phyloP scores from a whole-genome alignment of 1,284 basidiomycete genomes.

The Austroboletus niveus region DNA sequence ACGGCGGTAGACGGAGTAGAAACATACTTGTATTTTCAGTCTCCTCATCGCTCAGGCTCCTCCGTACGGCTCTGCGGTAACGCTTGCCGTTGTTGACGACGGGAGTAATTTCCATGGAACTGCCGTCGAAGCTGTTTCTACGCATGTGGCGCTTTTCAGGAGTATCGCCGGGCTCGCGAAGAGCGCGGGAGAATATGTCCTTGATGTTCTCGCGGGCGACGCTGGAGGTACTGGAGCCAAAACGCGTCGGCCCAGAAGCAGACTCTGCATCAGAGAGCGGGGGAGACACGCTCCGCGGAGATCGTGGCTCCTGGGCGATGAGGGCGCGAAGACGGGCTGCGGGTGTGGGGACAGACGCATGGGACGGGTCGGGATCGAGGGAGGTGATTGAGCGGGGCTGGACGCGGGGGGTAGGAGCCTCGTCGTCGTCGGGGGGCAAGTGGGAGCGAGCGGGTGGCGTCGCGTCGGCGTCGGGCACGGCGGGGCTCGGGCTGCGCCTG shows the following conservation, averaged over 20 bases:
- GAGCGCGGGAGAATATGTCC: constrained; percentile 60
- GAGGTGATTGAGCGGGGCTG: constrained; percentile 25
- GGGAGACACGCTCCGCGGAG: constrained; percentile 35
- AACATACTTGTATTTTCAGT: constrained; percentile 54
- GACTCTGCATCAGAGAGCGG: constrained; percentile 59
- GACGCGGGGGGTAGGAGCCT: constrained; percentile 50
- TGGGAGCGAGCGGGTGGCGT: constrained; percentile 42
- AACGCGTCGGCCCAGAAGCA: constrained; percentile 50
- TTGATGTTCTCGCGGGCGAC: constrained; percentile 56
- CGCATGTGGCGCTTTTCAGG: constrained; percentile 45
- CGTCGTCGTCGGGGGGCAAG: constrained; percentile 37
- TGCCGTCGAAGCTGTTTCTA: constrained; percentile 57
- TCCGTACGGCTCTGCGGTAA: constrained; percentile 49
- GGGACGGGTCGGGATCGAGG: constrained; percentile 21
- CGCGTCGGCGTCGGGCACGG: constrained; percentile 29
- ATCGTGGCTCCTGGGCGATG: constrained; percentile 41
- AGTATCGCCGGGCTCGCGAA: constrained; percentile 60
- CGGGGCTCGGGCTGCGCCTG: constrained; percentile 35
- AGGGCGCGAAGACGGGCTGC: constrained; percentile 57
- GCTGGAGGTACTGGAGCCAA: constrained; percentile 43
- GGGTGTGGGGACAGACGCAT: constrained; percentile 29
- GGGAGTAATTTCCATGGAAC: constrained; percentile 59
- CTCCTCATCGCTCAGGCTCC: constrained; percentile 69
- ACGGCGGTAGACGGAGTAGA: constrained; percentile 4
- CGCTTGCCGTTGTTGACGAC: constrained; percentile 42